Conservation (phyloP, 176 grass and related monocot species). For the Hordeum vulgare region DNA sequence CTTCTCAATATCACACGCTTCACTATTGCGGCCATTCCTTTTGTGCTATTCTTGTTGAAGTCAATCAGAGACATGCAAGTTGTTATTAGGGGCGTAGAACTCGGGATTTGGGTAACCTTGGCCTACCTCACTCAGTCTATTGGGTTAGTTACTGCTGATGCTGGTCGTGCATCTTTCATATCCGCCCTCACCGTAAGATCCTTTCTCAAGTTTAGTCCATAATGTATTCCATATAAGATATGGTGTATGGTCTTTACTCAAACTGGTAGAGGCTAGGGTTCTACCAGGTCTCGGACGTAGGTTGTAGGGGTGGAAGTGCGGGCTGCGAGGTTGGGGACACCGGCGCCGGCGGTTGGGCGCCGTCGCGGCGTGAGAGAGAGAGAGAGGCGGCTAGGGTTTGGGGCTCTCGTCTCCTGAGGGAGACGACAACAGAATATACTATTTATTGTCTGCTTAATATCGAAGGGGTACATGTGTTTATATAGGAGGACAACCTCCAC, state of each 20-base stretch:
- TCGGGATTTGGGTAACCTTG: slow-evolving; percentile 47
- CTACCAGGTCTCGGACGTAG: no score
- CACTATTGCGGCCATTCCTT: slow-evolving; percentile 44
- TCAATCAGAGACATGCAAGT: slow-evolving; percentile 32
- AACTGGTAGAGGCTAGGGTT: no score
- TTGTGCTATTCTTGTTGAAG: slow-evolving; percentile 34
- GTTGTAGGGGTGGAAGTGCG: no score
- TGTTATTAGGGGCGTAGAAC: slow-evolving; percentile 30
- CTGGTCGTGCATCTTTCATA: slow-evolving; percentile 47
- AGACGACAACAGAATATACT: no score
- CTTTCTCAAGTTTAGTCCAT: not conserved
- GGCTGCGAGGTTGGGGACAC: no score
- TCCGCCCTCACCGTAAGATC: slow-evolving; percentile 45
- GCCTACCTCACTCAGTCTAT: slow-evolving; percentile 50
- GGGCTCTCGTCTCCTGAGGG: no score
- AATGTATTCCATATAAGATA: not conserved
- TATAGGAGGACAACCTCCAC: no score
- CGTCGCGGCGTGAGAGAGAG: no score
- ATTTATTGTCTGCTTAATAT: no score
- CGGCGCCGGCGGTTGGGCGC: no score
- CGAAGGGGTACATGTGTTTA: no score
- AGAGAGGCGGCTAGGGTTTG: no score
- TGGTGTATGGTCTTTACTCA: slow-evolving; percentile 19
- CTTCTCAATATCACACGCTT: slow-evolving; percentile 53
- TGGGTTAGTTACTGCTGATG: slow-evolving; percentile 43